Evolutionary conservation across 2,329 filamentous ascomycete species (phyloP).

Genomic region (Epichloe bromicola): DNA sequence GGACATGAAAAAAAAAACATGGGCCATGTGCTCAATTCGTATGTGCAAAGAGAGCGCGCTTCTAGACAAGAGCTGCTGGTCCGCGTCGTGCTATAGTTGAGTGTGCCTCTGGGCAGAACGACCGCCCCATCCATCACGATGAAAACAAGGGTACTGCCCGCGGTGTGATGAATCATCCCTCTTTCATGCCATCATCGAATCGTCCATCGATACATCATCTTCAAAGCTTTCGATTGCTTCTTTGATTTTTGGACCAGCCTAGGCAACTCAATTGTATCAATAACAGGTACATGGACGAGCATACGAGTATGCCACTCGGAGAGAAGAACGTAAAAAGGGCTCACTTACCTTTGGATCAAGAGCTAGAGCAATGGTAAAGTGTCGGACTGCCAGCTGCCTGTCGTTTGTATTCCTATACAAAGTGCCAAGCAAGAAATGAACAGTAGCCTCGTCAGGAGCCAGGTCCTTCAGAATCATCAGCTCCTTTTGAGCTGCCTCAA

Average conservation of each 20-base stretch:
- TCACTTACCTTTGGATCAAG: constrained; percentile 87
- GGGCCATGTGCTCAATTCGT: background rate
- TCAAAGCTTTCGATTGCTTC: constrained; percentile 90
- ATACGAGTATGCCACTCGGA: background rate
- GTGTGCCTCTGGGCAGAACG: background rate
- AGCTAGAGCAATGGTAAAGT: constrained; percentile 90
- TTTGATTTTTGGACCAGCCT: constrained; percentile 92
- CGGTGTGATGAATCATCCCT: no score
- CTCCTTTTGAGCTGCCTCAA: constrained; percentile 65
- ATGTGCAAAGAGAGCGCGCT: background rate
- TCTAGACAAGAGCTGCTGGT: background rate
- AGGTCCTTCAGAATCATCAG: constrained; percentile 80
- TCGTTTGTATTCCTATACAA: constrained; percentile 62
- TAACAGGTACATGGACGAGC: background rate
- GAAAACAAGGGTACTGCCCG: no score
- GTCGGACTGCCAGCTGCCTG: constrained; percentile 70
- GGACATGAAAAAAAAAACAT: background rate
- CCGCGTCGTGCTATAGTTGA: background rate
- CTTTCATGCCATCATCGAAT: constrained; percentile 45
- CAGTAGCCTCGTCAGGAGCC: constrained; percentile 87
- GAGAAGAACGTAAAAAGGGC: constrained; percentile 12
- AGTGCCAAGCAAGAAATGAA: constrained; percentile 87
- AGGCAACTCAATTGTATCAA: background rate
- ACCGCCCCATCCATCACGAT: background rate
- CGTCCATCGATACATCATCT: constrained; percentile 59